Evolutionary conservation across 2,329 filamentous ascomycete genomes (phyloP).

Genomic region (Geoglossum cookeanum): DNA sequence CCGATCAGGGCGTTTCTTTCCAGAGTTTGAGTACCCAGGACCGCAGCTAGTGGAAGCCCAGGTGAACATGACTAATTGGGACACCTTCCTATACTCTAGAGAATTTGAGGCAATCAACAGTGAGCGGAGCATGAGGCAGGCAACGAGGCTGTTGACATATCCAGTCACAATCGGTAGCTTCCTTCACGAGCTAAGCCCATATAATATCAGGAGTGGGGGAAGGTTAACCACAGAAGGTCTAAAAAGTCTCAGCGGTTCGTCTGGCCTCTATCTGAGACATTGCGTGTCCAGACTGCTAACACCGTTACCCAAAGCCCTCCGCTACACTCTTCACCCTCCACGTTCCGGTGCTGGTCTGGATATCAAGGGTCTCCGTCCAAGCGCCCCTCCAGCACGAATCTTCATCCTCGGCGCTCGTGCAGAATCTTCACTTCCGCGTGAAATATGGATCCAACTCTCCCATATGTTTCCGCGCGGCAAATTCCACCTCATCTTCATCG

Average conservation of each 20-base stretch:
- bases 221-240: slow-evolving; percentile 73
- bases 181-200: slow-evolving; percentile 85
- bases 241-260: slow-evolving; percentile 79
- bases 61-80: slow-evolving; percentile 97
- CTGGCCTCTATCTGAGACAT: neutral
- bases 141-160: slow-evolving; percentile 83
- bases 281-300: slow-evolving; percentile 7
- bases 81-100: slow-evolving; percentile 84
- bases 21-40: slow-evolving; percentile 81
- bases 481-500: slow-evolving; percentile 85
- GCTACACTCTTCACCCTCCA: slow-evolving; percentile 85
- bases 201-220: slow-evolving; percentile 55
- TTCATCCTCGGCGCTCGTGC: slow-evolving; percentile 90
- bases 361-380: slow-evolving; percentile 62
- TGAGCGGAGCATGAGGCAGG: slow-evolving; percentile 79
- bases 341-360: slow-evolving; percentile 52
- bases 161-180: slow-evolving; percentile 82
- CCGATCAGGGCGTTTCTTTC: slow-evolving; percentile 74
- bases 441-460: slow-evolving; percentile 87
- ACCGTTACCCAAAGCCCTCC: slow-evolving; percentile 40
- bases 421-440: slow-evolving; percentile 87
- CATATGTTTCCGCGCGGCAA: slow-evolving; percentile 85
- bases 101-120: slow-evolving; percentile 83
- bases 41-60: slow-evolving; percentile 80
- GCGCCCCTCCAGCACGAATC: slow-evolving; percentile 72